phyloP scores from a whole-genome alignment of 2,329 filamentous ascomycete species.

The Arachnomyces sp. region DNA sequence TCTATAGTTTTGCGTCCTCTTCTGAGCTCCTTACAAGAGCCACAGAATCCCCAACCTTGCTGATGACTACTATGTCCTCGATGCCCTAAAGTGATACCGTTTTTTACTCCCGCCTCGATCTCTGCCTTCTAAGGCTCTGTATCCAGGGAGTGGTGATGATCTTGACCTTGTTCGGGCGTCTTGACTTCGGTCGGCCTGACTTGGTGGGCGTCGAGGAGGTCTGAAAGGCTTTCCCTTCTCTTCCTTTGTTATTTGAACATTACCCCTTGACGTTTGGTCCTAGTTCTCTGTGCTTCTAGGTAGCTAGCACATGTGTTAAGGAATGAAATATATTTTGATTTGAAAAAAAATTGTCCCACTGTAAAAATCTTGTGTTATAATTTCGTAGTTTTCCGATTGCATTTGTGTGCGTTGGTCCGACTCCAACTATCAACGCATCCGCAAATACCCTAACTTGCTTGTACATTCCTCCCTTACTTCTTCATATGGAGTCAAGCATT shows the following conservation, averaged over 20 bases:
- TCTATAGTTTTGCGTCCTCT: conserved; percentile 91
- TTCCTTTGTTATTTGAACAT: conserved; percentile 38
- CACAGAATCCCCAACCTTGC: conserved; percentile 85
- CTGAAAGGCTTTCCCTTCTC: conserved; percentile 60
- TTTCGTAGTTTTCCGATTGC: no score
- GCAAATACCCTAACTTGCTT: no score
- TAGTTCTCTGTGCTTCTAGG: no score
- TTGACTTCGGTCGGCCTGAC: conserved; percentile 67
- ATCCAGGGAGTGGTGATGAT: conserved; percentile 92
- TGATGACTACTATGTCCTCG: conserved; percentile 83
- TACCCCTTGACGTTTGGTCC: no score
- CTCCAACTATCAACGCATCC: no score
- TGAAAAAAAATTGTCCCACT: no score
- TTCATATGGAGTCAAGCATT: no score
- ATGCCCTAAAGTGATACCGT: conserved; percentile 76
- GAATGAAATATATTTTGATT: no score
- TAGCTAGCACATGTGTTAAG: no score
- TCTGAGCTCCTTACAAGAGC: conserved; percentile 89
- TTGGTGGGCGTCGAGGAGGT: conserved; percentile 82
- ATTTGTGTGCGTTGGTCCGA: no score
- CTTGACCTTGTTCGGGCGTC: conserved; percentile 65
- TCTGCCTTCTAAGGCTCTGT: conserved; percentile 8
- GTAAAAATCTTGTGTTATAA: no score
- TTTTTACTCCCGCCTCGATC: conserved; percentile 41
- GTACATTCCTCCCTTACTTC: no score